A percentile compares a stretch with the other conserved stretches of the same genome.
phyloP scores from a whole-genome alignment of 176 grass and related monocot species.

The barley (Hordeum vulgare) region MorexV3_pseudomolecules_assembly NC_058524.1:578723556-578724055 shows the following conservation, averaged over 20 bases:
- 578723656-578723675: conserved; percentile 70
- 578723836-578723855: conserved; percentile 76
- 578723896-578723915: neutral
- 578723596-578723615: conserved; percentile 86
- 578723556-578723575: neutral
- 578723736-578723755: conserved; percentile 75
- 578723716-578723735: conserved; percentile 81
- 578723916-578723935: neutral
- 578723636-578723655: conserved; percentile 73
- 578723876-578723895: conserved; percentile 11
- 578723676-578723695: conserved; percentile 63
- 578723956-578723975: neutral
- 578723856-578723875: conserved; percentile 75
- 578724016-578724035: neutral
- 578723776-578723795: conserved; percentile 68
- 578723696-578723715: conserved; percentile 69
- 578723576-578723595: conserved; percentile 62
- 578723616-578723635: conserved; percentile 85
- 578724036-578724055: neutral
- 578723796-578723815: conserved; percentile 96
- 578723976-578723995: neutral
- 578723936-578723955: neutral
- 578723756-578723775: conserved; percentile 93
- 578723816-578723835: conserved; percentile 83
- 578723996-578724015: neutral